Base-by-base conservation (phyloP, 176 grass and related monocot genomes). In the Musa acuminata region DNA sequence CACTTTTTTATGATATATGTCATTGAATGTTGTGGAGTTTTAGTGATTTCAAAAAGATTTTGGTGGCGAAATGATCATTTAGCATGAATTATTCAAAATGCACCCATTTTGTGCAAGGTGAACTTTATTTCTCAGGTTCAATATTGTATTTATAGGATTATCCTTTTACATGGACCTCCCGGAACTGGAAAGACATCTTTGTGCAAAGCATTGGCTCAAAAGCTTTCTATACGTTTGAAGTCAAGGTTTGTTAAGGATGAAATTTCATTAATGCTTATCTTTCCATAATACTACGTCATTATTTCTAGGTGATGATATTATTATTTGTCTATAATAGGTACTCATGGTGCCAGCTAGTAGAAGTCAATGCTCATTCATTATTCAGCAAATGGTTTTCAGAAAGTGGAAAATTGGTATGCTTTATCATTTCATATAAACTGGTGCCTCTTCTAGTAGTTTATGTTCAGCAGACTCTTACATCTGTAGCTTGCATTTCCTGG, bases 371-470 rank as follows among this genome's bases (percentile, higher is more conserved):
- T 75, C 95, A 99, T 87, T 99, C 95, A 19, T 81, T 99, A 76
- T 94, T 99, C 86, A 99, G 95, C 88, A 99, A 99, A 86, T 99
- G 95, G 95, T 99, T 99, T 85, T 99, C 95, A 83, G 95, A 99
- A 89, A 99, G 95, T 83, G 95, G 95, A 53, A 99, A 99, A 89
- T 53, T 99, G 88, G 95, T 99, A 99, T 16, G 90, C 22, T 49
- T n/a, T 84, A 80, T 64, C 63, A 75, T 55, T 69, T 62, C 13
- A 22, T 50, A 69, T 75, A 51, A 50, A 35, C 63, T n/a, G 26
- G 1, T 71, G 19, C 72, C 29, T 26, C 22, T 50, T 54, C 23
- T 55, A 14, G 5, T 52, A 74, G 25, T 54, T 51, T 49, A 24
- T 59, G 20, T 80, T 11, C 24, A 27, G 50, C 43, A 13, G n/a